Evolutionary conservation across 495 filamentous ascomycete genomes (phyloP).

Genomic region (Hypomontagnella monticulosa): DNA sequence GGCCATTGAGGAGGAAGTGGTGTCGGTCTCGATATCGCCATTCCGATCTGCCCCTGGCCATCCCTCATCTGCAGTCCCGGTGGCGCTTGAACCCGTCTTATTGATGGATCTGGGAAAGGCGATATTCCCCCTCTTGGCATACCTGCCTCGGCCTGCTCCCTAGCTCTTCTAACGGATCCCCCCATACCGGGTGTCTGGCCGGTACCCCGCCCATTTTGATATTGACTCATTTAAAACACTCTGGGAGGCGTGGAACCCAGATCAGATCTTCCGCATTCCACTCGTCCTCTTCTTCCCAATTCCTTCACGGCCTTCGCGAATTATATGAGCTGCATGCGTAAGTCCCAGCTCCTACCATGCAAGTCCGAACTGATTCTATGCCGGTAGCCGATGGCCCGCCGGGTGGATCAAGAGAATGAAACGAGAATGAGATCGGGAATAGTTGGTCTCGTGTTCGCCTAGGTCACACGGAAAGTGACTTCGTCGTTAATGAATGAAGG

Average conservation of each 20-base stretch:
- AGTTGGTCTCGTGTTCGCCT: conserved; percentile 32
- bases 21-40: conserved; percentile 63
- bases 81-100: conserved; percentile 49
- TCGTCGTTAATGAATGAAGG: conserved; percentile 38
- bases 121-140: conserved; percentile 37
- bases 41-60: conserved; percentile 55
- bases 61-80: conserved; percentile 51
- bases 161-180: conserved; percentile 59
- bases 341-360: conserved; percentile 18
- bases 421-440: conserved; percentile 31
- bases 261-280: conserved; percentile 40
- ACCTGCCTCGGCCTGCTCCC: conserved; percentile 52
- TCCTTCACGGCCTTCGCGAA: conserved; percentile 28
- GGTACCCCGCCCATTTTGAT: conserved; percentile 59
- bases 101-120: conserved; percentile 36
- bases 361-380: conserved; percentile 35
- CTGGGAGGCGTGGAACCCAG: conserved; percentile 20
- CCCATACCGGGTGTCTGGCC: conserved; percentile 48
- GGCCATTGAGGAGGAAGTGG: conserved; percentile 66
- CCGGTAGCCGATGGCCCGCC: conserved; percentile 31
- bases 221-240: conserved; percentile 58
- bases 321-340: conserved; percentile 46
- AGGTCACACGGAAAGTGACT: conserved; percentile 27
- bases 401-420: conserved; percentile 30
- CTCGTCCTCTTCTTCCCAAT: conserved; percentile 40